phyloP scores from a whole-genome alignment of 768 basidiomycete species.

The Flagelloscypha sp. region DNA sequence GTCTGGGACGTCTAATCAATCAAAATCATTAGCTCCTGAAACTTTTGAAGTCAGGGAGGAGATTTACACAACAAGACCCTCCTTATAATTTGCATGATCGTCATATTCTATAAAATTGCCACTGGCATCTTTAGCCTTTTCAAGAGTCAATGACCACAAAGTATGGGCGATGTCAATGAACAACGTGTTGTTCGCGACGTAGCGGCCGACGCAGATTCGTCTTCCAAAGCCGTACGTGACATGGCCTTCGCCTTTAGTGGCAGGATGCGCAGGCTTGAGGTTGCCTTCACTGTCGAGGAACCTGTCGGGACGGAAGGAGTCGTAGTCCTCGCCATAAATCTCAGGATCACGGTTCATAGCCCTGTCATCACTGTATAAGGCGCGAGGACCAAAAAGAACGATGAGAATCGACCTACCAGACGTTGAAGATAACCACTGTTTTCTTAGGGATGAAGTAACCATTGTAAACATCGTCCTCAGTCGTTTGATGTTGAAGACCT shows the following conservation, averaged over 20 bases:
- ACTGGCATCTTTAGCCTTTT: background rate
- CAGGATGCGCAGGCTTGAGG: too few relatives aligned
- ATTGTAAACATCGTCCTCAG: conserved; percentile 10
- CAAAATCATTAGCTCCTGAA: too few relatives aligned
- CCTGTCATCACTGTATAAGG: conserved; percentile 4
- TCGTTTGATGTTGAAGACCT: conserved; percentile 4
- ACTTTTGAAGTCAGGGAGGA: too few relatives aligned
- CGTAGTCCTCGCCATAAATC: conserved; percentile 16
- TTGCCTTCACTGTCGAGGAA: too few relatives aligned
- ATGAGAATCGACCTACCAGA: conserved; percentile 8
- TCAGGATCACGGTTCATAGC: conserved; percentile 17
- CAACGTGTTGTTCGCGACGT: conserved; percentile 24
- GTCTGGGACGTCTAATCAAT: conserved; percentile 1
- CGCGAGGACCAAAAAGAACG: background rate
- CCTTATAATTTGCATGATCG: too few relatives aligned
- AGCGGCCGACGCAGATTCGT: conserved; percentile 24
- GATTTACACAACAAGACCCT: conserved; percentile 4
- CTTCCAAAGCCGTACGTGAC: conserved; percentile 21
- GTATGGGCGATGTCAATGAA: conserved; percentile 25
- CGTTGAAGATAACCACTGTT: conserved; percentile 12
- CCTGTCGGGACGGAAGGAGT: conserved; percentile 14
- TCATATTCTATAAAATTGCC: too few relatives aligned
- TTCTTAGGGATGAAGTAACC: conserved; percentile 15
- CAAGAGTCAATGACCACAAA: conserved; percentile 12
- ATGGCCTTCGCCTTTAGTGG: conserved; percentile 15